Evolutionary conservation across 2,329 filamentous ascomycete species (phyloP), one percentile per base, ranked within the genome.

Genomic region (Clonostachys sp.): DNA sequence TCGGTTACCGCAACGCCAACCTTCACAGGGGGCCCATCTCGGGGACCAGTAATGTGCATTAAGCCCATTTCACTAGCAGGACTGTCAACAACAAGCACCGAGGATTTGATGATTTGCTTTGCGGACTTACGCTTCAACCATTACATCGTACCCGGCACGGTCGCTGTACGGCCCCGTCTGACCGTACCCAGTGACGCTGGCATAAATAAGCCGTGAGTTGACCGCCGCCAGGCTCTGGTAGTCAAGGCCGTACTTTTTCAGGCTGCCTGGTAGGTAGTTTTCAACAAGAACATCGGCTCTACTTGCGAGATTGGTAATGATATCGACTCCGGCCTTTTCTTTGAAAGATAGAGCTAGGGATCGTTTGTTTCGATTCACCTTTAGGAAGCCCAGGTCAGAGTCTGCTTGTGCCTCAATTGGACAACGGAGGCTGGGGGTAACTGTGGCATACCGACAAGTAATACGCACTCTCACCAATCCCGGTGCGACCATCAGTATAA

Each of bases 1-100:
- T 87, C 84, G 3, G 84, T 87, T 12, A 87, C 83, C 7, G 84
- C 84, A 5, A 87, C 84, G 12, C 84, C 84, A 5, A 87, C 84
- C 62, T 87, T 87, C 13, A 86, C 83, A 1, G 84, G 84, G 4
- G 82, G 77, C 1, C 83, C 81, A 53, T 85, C 78, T 47, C 82
- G 72, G 34, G 77, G 69, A 18, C 84, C 84, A 0, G 84, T 87
- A 49, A 87, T 87, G 61, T 87, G 84, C 84, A 87, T 87, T 48
- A 87, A 63, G 2, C 84, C 84, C 70, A 87, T 79, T 57, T 87
- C 84, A 55, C 45, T 47, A 18, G 17, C 12, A 12, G 17, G 7
- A 16, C 20, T 30, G 43, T 36, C n/a, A 38, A 18, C 2, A 38
- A 39, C 14, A 17, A 14, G 14, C 5, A 6, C 36, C 36, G 16